Base-by-base conservation (phyloP, 768 basidiomycete genomes). In the Hypholoma fasciculare region DNA sequence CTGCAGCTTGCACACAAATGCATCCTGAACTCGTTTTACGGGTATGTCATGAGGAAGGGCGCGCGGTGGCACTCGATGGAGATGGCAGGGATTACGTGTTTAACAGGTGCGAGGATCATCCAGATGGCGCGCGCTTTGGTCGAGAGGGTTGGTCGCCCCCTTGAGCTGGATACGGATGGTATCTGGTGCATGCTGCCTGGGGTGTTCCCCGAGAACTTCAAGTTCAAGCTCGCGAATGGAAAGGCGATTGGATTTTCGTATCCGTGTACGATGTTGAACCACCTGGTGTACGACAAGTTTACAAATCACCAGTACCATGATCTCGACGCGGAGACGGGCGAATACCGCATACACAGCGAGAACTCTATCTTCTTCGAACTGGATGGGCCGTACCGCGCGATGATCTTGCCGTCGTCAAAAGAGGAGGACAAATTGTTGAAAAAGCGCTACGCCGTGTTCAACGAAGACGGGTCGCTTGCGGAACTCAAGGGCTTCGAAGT, bases 171-270 rank as follows among this genome's bases (percentile, higher is more conserved):
- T 71, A 99, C 97, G 13, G 97, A 99, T 73, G 96, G 97, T 62
- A 99, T 99, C 63, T 98, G 97, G 97, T 99, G 97, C 74, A 99
- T 99, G 97, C 86, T 98, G 20, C 97, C 97, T 4, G 94, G 93
- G 3, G 85, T 94, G 12, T 99, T 99, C 73, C 97, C 97, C 2
- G 97, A 98, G 74, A 93, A 97, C 73, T 98, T 98, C 86, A 89
- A 88, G 71, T 98, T 98, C 82, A 88, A 95, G 69, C 81, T 98
- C 58, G 77, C 79, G 46, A 89, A 83, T 65, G 96, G 97, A 58
- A 98, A 98, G 78, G 76, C 88, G 7, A 86, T 98, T 62, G 78
- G 80, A 7, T 88, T 99, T 65, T 98, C 96, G 17, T 99, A 98
- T 69, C 97, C 97, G 0, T 98, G 97, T 73, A 98, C 96, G 5